Conservation (phyloP, 345 rosid genomes). For the Aquilaria malaccensis region DNA sequence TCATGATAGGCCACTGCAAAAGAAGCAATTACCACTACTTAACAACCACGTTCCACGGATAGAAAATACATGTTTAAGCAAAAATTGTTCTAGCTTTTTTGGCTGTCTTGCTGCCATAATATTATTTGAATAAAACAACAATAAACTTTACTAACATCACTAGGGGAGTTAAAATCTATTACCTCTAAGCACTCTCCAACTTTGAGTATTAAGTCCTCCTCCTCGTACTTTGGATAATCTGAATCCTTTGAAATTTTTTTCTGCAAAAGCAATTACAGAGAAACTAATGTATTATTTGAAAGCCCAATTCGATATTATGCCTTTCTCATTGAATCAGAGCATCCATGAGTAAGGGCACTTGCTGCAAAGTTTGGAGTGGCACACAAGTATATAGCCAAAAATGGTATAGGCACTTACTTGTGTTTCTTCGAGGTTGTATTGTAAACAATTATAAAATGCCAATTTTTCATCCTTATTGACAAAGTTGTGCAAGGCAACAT, state of each 20-base stretch:
- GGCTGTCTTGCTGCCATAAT: neutral
- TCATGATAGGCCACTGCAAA: too few species aligned
- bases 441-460: conserved; percentile 86
- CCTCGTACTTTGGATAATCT: conserved; percentile 51
- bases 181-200: conserved; percentile 94
- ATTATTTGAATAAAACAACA: conserved; percentile 1
- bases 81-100: too few species aligned
- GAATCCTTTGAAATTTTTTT: conserved; percentile 80
- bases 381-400: neutral
- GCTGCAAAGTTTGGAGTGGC: conserved; percentile 1
- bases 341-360: neutral
- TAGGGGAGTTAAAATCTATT: conserved; percentile 21
- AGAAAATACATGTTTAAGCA: too few species aligned
- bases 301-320: neutral
- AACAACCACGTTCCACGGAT: too few species aligned
- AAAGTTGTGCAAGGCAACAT: conserved; percentile 88
- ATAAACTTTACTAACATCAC: neutral
- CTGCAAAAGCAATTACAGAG: conserved; percentile 31
- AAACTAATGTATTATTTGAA: conserved; percentile 13
- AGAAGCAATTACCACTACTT: too few species aligned
- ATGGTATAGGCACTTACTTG: conserved; percentile 47
- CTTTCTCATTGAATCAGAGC: conserved; percentile 1
- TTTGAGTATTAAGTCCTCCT: conserved; percentile 77
- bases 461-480: conserved; percentile 94
- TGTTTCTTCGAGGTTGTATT: conserved; percentile 88